Base-by-base conservation (phyloP, 2,329 filamentous ascomycete genomes). In the Cyanodermella asteris region DNA sequence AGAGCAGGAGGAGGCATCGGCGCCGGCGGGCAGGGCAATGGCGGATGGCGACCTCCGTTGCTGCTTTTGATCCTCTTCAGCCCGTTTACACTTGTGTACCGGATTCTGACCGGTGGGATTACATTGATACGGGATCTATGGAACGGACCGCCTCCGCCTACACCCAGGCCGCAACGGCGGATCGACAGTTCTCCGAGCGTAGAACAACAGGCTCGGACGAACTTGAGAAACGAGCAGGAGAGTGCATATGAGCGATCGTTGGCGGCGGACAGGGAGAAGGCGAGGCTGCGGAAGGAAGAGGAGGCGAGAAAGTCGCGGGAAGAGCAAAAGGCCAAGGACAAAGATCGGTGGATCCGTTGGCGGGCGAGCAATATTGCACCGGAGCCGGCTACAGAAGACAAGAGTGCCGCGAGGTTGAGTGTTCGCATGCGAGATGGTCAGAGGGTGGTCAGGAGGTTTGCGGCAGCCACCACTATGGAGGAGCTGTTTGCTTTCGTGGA, bases 401-500 rank as follows among this genome's bases (percentile, higher is more conserved):
- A 73, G 35, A 71, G 75, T 28, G 59, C 71, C 1, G 75, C 91
- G 11, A 66, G 81, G n/a, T 56, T 74, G 25, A 67, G 61, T 33
- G 47, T 74, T 14, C 56, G 66, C 9, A 49, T 72, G 38, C 54
- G 58, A 0, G 72, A 64, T 4, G 74, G 67, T 1, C 73, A 78
- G 24, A 62, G 82, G 20, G 64, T 91, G 3, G 64, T 91, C 28
- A 64, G 84, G 20, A 65, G 64, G 24, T 94, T 97, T 44, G 47
- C 56, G 0, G 55, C 61, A 1, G 56, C 66, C n/a, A 66, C 75
- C 1, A 59, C 63, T 3, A 55, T 94, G 18, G 84, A 94, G 43
- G 81, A 93, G 40, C 52, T 97, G 5, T 94, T 94, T 46, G 87
- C 84, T 1, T 93, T 91, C 50, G 81, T 94, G 3, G 87, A 97